Evolutionary conservation across 2,329 filamentous ascomycete genomes (phyloP).

Genomic region (Penicillium griseofulvum): DNA sequence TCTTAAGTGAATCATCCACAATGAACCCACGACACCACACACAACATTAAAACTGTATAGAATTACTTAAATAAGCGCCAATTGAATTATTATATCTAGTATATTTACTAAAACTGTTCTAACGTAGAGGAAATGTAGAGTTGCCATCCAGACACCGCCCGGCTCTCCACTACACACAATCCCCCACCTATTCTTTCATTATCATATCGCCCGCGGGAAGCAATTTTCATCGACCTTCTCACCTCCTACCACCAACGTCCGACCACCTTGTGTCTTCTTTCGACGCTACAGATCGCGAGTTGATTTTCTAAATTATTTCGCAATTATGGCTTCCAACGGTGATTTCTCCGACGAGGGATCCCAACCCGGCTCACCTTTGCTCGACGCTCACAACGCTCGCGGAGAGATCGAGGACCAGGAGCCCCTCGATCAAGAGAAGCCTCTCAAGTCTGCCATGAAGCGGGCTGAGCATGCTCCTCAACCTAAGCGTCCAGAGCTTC

Average conservation of each 20-base stretch:
- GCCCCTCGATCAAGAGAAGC: constrained; percentile 61
- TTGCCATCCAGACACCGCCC: constrained; percentile 30
- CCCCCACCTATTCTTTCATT: constrained; percentile 33
- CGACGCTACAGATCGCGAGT: constrained; percentile 14
- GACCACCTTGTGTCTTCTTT: constrained; percentile 19
- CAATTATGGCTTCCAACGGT: constrained; percentile 56
- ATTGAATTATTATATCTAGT: background rate
- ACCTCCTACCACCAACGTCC: constrained; percentile 4
- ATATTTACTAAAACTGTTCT: background rate
- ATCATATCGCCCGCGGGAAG: constrained; percentile 37
- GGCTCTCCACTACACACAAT: constrained; percentile 40
- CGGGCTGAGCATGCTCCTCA: constrained; percentile 60
- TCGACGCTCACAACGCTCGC: constrained; percentile 53
- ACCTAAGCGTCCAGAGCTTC: constrained; percentile 64
- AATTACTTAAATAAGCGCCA: background rate
- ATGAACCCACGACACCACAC: background rate
- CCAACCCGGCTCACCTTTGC: constrained; percentile 54
- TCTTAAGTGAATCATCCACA: background rate
- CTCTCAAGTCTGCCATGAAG: constrained; percentile 83
- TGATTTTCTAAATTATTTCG: constrained; percentile 23
- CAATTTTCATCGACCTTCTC: constrained; percentile 37
- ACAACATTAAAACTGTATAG: background rate
- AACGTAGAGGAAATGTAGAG: constrained; percentile 7
- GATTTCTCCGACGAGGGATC: constrained; percentile 56
- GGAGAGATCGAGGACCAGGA: constrained; percentile 76